Percentiles rank a stretch among this genome's conserved stretches.
phyloP scores from a whole-genome alignment of 306 rosid species.

The Lagenaria siceraria region DNA sequence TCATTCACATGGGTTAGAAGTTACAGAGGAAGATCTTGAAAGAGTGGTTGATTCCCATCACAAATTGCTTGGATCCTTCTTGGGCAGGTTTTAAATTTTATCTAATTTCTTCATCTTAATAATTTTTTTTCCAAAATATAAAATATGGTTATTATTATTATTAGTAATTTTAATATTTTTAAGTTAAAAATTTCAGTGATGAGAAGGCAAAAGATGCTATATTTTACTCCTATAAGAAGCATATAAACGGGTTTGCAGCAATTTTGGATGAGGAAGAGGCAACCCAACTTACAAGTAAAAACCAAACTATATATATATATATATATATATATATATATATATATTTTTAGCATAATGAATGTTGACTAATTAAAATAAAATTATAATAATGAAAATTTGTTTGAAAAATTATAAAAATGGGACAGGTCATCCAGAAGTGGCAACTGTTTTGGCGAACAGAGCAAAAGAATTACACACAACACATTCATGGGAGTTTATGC shows the following conservation, averaged over 20 bases:
- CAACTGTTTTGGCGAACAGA: slow-evolving; percentile 24
- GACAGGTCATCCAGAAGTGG: slow-evolving; percentile 35
- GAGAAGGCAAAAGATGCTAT: slow-evolving; percentile 45
- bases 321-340: not conserved
- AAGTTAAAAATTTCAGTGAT: slow-evolving; percentile 11
- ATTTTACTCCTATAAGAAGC: slow-evolving; percentile 41
- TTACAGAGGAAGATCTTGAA: slow-evolving; percentile 29
- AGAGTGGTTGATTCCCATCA: slow-evolving; percentile 37
- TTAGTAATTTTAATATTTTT: not conserved
- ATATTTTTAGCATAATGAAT: not conserved
- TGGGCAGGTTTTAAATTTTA: slow-evolving; percentile 24
- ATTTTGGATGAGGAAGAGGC: slow-evolving; percentile 38
- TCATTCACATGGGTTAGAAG: slow-evolving; percentile 39
- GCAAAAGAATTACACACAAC: slow-evolving; percentile 34
- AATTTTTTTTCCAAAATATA: not conserved
- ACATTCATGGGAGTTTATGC: slow-evolving; percentile 67
- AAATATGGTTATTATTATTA: not conserved
- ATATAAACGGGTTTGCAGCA: slow-evolving; percentile 62
- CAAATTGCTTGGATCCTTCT: slow-evolving; percentile 33
- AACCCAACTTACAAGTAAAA: slow-evolving; percentile 25
- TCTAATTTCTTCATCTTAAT: not conserved
- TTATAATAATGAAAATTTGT: not conserved
- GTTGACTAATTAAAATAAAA: not conserved
- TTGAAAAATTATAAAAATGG: not conserved
- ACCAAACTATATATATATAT: not conserved